A percentile compares a stretch with the other conserved stretches of the same genome.
phyloP scores from a whole-genome alignment of 345 rosid genomes.

The Rhodomyrtus tomentosa region DNA sequence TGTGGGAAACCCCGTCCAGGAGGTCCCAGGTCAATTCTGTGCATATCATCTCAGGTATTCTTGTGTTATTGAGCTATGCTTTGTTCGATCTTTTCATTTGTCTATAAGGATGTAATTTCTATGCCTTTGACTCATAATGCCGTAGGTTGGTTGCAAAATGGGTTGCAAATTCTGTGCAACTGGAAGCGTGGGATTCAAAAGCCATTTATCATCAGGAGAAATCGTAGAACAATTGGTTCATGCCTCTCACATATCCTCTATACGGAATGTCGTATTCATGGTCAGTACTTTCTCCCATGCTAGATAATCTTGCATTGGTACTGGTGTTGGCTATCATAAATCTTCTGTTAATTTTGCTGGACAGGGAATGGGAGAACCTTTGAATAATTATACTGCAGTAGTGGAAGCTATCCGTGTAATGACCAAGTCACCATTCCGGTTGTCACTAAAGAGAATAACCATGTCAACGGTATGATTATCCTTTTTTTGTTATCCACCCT shows the following conservation, averaged over 20 bases:
- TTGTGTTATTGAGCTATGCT: neutral
- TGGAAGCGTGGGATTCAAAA: slow-evolving; percentile 93
- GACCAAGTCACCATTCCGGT: slow-evolving; percentile 67
- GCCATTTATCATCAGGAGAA: slow-evolving; percentile 77
- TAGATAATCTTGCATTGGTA: neutral
- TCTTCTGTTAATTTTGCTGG: neutral
- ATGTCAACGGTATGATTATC: slow-evolving; percentile 60
- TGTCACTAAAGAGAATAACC: slow-evolving; percentile 79
- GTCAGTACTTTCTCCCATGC: slow-evolving; percentile 15
- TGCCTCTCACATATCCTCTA: slow-evolving; percentile 56
- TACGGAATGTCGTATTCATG: slow-evolving; percentile 95
- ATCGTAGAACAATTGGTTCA: slow-evolving; percentile 95
- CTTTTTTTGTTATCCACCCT: neutral
- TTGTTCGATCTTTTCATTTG: neutral
- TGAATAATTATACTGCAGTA: slow-evolving; percentile 74
- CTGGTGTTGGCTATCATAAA: neutral
- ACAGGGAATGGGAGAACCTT: slow-evolving; percentile 99
- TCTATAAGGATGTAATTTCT: neutral
- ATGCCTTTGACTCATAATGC: neutral
- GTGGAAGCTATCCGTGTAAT: slow-evolving; percentile 79
- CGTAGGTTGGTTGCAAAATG: slow-evolving; percentile 98
- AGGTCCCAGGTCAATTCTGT: slow-evolving; percentile 70
- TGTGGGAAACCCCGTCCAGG: slow-evolving; percentile 85
- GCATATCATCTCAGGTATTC: slow-evolving; percentile 86
- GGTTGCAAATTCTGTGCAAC: slow-evolving; percentile 98